These are phyloP conservation scores for Hortiboletus flavorubellus DNA, from an alignment of 768 basidiomycete genomes.

Conservation along the genomic window DNA sequence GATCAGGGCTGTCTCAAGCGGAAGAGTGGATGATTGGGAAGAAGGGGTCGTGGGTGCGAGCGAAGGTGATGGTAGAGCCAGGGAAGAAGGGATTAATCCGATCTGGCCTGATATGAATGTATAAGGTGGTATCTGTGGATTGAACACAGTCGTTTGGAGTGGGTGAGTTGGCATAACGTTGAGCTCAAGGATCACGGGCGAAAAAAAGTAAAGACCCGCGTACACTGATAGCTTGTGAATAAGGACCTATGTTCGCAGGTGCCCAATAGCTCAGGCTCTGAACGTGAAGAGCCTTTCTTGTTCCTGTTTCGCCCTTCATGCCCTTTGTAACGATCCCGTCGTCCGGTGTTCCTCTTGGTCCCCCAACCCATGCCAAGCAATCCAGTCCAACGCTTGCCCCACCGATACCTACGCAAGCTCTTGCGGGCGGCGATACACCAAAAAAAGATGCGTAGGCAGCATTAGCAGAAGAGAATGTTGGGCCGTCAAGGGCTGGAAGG, in stretches of 20 bases:
- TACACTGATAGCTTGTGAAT: constrained; percentile 89
- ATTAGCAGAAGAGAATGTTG: constrained; percentile 73
- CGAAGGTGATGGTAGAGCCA: constrained; percentile 62
- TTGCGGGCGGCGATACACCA: constrained; percentile 86
- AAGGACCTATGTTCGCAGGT: constrained; percentile 98
- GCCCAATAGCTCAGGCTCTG: constrained; percentile 98
- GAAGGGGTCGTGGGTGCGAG: neutral
- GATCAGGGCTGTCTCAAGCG: constrained; percentile 66
- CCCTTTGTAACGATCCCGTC: constrained; percentile 11
- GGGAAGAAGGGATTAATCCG: constrained; percentile 73
- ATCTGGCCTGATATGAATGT: constrained; percentile 97
- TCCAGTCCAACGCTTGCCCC: constrained; percentile 66
- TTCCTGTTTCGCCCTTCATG: constrained; percentile 28
- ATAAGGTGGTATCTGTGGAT: constrained; percentile 59
- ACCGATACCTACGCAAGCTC: constrained; percentile 88
- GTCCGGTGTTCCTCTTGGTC: constrained; percentile 4
- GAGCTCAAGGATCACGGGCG: neutral
- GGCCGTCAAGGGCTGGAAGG: constrained; percentile 67
- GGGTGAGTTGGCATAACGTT: neutral
- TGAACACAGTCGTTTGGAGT: neutral
- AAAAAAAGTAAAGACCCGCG: constrained; percentile 23
- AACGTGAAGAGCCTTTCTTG: constrained; percentile 81
- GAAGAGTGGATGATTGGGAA: constrained; percentile 46
- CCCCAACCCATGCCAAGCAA: constrained; percentile 61
- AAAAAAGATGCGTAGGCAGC: constrained; percentile 77